phyloP scores from a whole-genome alignment of 1,139 yeast genomes.

The Kodamaea anthophila region DNA sequence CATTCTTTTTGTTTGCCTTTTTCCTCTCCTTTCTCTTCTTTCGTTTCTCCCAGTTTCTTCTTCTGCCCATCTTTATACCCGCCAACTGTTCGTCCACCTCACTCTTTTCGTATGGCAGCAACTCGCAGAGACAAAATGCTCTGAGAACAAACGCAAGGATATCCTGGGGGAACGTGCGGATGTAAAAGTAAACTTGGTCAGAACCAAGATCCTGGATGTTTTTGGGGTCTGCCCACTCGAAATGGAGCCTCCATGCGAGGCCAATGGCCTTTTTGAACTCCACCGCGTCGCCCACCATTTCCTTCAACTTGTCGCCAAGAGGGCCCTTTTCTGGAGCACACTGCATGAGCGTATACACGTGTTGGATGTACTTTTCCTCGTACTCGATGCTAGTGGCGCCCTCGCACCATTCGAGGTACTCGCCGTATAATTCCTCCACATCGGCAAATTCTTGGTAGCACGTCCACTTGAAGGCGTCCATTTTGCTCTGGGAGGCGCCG shows the following conservation, averaged over 20 bases:
- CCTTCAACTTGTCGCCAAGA: constrained; percentile 40
- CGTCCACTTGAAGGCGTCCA: constrained; percentile 45
- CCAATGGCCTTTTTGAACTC: constrained; percentile 52
- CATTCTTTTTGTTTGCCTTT: constrained; percentile 8
- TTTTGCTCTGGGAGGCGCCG: constrained; percentile 23
- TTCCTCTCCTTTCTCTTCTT: constrained; percentile 6
- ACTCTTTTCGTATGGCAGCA: constrained; percentile 51
- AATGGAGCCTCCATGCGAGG: constrained; percentile 67
- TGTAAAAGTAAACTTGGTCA: constrained; percentile 41
- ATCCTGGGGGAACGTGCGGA: constrained; percentile 51
- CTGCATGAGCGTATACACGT: constrained; percentile 49
- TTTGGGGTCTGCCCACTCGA: constrained; percentile 68
- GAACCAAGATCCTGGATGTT: constrained; percentile 46
- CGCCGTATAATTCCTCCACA: constrained; percentile 48
- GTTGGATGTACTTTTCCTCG: constrained; percentile 57
- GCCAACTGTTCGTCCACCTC: constrained; percentile 13
- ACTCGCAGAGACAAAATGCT: constrained; percentile 57
- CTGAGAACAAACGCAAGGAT: constrained; percentile 61
- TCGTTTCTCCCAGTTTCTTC: constrained; percentile 6
- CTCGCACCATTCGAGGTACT: constrained; percentile 52
- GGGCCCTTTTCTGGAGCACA: constrained; percentile 20
- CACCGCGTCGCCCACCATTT: constrained; percentile 68
- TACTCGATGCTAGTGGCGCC: constrained; percentile 50
- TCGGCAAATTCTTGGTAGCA: constrained; percentile 40
- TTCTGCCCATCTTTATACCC: constrained; percentile 2